A percentile compares a stretch with the other conserved stretches of the same genome.
These are phyloP conservation scores for Malassezia cuniculi DNA, from an alignment of 1,284 basidiomycete species.

Conservation along the genomic window DNA sequence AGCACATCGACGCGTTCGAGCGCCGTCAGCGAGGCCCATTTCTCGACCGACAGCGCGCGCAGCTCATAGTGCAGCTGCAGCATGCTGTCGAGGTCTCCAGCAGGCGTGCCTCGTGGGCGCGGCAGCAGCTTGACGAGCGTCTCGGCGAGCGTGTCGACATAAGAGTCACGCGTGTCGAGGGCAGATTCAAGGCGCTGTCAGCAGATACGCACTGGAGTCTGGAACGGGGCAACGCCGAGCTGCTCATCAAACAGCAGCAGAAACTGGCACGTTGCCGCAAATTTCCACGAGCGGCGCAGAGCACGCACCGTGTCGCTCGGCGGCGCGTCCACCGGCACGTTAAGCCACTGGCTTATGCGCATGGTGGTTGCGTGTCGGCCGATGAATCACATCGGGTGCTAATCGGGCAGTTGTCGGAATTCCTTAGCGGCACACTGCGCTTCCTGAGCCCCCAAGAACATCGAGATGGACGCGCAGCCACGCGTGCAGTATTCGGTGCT, in stretches of 20 bases:
- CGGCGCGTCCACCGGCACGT: no score
- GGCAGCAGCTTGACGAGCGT: no score
- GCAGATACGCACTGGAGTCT: conserved; percentile 24
- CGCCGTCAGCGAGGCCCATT: conserved; percentile 48
- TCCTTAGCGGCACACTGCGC: no score
- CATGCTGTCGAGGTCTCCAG: conserved; percentile 28
- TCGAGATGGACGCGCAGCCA: conserved; percentile 9
- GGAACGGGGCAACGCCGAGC: conserved; percentile 37
- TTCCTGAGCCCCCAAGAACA: no score
- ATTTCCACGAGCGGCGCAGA: conserved; percentile 37
- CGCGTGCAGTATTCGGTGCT: conserved; percentile 36
- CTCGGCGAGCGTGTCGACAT: no score
- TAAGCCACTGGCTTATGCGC: no score
- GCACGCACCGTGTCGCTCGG: conserved; percentile 1
- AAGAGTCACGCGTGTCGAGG: conserved; percentile 2
- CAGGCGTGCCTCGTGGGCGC: no score
- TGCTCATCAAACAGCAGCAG: conserved; percentile 42
- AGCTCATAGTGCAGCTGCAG: conserved; percentile 20
- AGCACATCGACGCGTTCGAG: conserved; percentile 43
- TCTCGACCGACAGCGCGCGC: conserved; percentile 17
- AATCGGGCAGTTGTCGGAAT: no score
- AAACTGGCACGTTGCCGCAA: conserved; percentile 43
- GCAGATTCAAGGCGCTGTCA: conserved; percentile 45
- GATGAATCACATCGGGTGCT: no score
- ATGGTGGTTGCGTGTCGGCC: no score